A percentile compares a stretch with the other conserved stretches of the same genome.
Evolutionary conservation across 306 rosid species (phyloP).

Genomic region (Delonix regia): DNA sequence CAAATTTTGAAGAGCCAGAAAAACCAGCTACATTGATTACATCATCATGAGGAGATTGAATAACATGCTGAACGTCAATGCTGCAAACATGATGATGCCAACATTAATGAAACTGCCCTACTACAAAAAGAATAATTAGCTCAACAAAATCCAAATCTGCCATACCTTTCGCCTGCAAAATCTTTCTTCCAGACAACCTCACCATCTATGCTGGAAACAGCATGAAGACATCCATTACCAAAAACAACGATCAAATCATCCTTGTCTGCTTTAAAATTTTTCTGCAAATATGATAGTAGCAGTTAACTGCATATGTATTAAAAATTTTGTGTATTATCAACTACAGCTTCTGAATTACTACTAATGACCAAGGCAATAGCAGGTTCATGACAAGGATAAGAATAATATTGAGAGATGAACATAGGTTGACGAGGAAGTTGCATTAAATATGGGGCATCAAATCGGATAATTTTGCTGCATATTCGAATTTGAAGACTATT

Average conservation of each 20-base stretch:
- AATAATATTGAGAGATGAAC: constrained; percentile 11
- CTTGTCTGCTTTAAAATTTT: constrained; percentile 70
- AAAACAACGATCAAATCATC: constrained; percentile 76
- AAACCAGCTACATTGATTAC: constrained; percentile 65
- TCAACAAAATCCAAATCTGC: constrained; percentile 22
- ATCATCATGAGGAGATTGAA: constrained; percentile 63
- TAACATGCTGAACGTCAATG: constrained; percentile 70
- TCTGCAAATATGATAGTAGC: constrained; percentile 58
- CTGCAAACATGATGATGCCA: constrained; percentile 58
- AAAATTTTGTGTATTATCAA: constrained; percentile 24
- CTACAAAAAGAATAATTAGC: constrained; percentile 33
- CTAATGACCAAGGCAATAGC: constrained; percentile 30
- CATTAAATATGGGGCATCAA: neutral
- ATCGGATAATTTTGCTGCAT: constrained; percentile 2
- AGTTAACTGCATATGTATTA: constrained; percentile 34
- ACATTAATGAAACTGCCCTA: constrained; percentile 37
- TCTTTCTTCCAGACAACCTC: constrained; percentile 81
- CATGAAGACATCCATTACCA: constrained; percentile 75
- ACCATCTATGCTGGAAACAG: constrained; percentile 81
- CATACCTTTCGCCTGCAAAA: constrained; percentile 73
- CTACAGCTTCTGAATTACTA: constrained; percentile 28
- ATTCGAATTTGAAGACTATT: neutral
- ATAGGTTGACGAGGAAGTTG: constrained; percentile 18
- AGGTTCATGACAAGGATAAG: constrained; percentile 21
- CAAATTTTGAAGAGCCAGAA: constrained; percentile 65